A percentile compares a stretch with the other conserved stretches of the same genome.
These are phyloP conservation scores for Clonostachys chloroleuca DNA, from an alignment of 2,329 filamentous ascomycete genomes.

Conservation along the genomic window DNA sequence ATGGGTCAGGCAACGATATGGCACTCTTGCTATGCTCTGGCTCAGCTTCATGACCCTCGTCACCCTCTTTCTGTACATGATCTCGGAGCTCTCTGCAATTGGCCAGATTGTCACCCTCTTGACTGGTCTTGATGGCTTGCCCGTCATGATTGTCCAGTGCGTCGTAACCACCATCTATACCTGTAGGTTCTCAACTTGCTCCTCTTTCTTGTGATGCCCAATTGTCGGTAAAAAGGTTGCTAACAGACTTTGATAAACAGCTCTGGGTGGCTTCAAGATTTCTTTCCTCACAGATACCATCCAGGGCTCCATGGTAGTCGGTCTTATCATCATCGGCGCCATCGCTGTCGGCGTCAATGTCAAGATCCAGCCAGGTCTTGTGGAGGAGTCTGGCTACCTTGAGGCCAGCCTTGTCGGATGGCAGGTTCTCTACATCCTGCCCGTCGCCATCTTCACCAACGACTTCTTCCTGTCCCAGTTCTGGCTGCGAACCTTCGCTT, in stretches of 20 bases:
- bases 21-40: conserved; percentile 63
- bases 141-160: conserved; percentile 74
- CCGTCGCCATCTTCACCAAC: conserved; percentile 76
- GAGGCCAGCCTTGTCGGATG: conserved; percentile 69
- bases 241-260: conserved; percentile 27
- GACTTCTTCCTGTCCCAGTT: conserved; percentile 83
- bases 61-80: conserved; percentile 84
- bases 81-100: conserved; percentile 75
- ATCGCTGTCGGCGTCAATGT: conserved; percentile 76
- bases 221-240: background rate
- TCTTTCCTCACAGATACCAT: conserved; percentile 82
- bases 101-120: conserved; percentile 73
- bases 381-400: conserved; percentile 66
- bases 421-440: conserved; percentile 82
- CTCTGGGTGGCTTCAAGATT: conserved; percentile 76
- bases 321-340: conserved; percentile 69
- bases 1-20: conserved; percentile 79
- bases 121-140: conserved; percentile 70
- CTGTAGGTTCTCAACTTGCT: conserved; percentile 39
- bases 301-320: conserved; percentile 73
- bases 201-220: background rate
- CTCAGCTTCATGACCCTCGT: conserved; percentile 74
- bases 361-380: conserved; percentile 63
- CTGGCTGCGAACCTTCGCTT: conserved; percentile 81
- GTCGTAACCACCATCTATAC: conserved; percentile 79